Percentiles rank a stretch among this genome's conserved stretches.
phyloP scores from a whole-genome alignment of 2,329 filamentous ascomycete genomes.

The Chaetothyriales sp. region DNA sequence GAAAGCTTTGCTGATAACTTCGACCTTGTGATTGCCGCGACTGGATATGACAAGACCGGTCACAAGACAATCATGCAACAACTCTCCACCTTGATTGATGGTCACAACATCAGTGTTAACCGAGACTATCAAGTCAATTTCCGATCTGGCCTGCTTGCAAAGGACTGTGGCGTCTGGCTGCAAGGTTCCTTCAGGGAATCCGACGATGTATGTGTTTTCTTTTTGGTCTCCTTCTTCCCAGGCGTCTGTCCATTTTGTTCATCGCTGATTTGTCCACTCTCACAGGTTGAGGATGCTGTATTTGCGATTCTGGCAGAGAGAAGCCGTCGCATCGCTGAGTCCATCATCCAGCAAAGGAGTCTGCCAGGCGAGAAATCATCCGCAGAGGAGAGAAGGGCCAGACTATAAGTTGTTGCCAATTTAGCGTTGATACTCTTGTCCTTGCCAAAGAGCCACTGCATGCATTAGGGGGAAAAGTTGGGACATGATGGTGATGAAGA shows the following conservation, averaged over 20 bases:
- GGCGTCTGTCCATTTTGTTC: no score
- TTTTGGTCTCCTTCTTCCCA: no score
- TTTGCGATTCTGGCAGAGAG: constrained; percentile 6
- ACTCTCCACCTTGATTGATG: constrained; percentile 5
- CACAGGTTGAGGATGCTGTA: constrained; percentile 5
- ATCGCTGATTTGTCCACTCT: neutral
- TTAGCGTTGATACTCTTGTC: neutral
- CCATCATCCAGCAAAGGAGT: constrained; percentile 2
- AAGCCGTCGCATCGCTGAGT: constrained; percentile 5
- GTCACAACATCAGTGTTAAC: constrained; percentile 4
- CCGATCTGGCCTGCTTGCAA: constrained; percentile 1
- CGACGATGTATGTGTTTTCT: constrained; percentile 4
- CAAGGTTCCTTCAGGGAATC: constrained; percentile 5
- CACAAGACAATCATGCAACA: constrained; percentile 4
- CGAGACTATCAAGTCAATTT: constrained; percentile 11
- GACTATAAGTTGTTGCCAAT: neutral
- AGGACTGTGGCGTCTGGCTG: constrained; percentile 8
- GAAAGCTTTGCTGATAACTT: constrained; percentile 1
- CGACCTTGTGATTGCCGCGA: constrained; percentile 12
- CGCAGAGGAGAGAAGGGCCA: constrained; percentile 2
- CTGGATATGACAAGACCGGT: constrained; percentile 7
- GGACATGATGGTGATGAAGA: neutral
- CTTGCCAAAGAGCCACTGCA: neutral
- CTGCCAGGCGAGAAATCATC: neutral
- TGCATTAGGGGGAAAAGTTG: neutral